A percentile compares a stretch with the other conserved stretches of the same genome.
Conservation (phyloP, 495 filamentous ascomycete species). For the Aspergillus ellipticus region DNA sequence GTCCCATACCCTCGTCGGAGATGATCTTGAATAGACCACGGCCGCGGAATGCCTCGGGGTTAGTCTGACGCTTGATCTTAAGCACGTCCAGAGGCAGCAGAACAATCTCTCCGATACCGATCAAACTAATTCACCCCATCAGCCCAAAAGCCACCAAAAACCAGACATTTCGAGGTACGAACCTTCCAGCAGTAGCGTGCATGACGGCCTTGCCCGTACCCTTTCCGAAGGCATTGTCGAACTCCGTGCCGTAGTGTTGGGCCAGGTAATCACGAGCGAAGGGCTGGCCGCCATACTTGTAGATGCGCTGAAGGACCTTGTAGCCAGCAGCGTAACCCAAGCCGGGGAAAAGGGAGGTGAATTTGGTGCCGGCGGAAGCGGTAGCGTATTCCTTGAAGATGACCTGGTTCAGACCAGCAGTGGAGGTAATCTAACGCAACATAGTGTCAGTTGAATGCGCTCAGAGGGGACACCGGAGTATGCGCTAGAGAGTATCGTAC, state of each 20-base stretch:
- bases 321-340: conserved; percentile 97
- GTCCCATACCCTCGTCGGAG: conserved; percentile 87
- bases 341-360: conserved; percentile 94
- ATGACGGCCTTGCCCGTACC: conserved; percentile 97
- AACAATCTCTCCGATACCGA: conserved; percentile 96
- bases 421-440: conserved; percentile 51
- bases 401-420: conserved; percentile 70
- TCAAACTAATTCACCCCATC: conserved; percentile 56
- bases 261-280: conserved; percentile 88
- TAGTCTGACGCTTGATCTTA: conserved; percentile 99
- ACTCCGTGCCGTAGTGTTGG: conserved; percentile 72
- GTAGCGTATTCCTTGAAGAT: conserved; percentile 89
- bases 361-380: conserved; percentile 67
- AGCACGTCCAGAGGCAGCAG: conserved; percentile 93
- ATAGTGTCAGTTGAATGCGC: not conserved
- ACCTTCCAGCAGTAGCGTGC: conserved; percentile 95
- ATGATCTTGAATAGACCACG: conserved; percentile 88
- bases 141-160: conserved; percentile 7
- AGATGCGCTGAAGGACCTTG: conserved; percentile 93
- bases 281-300: conserved; percentile 98
- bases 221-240: conserved; percentile 88
- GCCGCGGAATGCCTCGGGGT: conserved; percentile 95
- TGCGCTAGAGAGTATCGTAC: conserved; percentile 36
- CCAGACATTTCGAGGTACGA: conserved; percentile 10
- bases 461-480: not conserved